A percentile compares a stretch with the other conserved stretches of the same genome.
These are phyloP conservation scores for Chlamydomonas asymmetrica DNA, from an alignment of 139 green algal species.

Conservation along the genomic window DNA sequence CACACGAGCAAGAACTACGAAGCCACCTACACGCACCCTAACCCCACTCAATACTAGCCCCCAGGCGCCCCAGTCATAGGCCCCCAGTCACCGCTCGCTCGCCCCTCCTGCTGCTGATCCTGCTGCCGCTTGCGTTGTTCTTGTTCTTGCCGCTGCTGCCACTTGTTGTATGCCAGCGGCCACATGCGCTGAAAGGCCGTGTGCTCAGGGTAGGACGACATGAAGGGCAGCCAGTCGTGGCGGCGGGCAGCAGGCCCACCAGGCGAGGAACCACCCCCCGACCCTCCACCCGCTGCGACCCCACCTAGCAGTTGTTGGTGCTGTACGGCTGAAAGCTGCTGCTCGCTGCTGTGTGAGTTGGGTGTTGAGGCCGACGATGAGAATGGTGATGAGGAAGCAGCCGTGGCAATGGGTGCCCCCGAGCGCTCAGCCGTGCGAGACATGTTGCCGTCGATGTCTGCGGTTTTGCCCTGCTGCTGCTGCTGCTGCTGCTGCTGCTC, in stretches of 20 bases:
- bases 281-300: too few relatives aligned
- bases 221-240: constrained; percentile 43
- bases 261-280: too few relatives aligned
- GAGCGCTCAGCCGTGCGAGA: neutral
- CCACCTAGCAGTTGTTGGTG: neutral
- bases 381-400: too few relatives aligned
- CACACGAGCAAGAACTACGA: neutral
- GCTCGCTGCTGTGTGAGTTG: too few relatives aligned
- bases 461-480: neutral
- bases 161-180: too few relatives aligned
- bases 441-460: neutral
- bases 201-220: constrained; percentile 47
- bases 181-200: constrained; percentile 44
- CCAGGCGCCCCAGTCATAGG: neutral
- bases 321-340: too few relatives aligned
- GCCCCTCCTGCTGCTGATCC: too few relatives aligned
- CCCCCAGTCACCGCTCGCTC: neutral
- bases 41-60: neutral
- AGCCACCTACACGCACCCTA: neutral
- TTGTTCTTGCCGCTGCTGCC: neutral
- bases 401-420: too few relatives aligned
- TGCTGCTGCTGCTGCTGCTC: neutral
- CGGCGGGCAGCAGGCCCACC: too few relatives aligned
- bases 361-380: too few relatives aligned
- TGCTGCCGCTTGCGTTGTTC: too few relatives aligned